Evolutionary conservation across 192 early-diverging fungal species (phyloP).

Genomic region (Linnemannia zychae): DNA sequence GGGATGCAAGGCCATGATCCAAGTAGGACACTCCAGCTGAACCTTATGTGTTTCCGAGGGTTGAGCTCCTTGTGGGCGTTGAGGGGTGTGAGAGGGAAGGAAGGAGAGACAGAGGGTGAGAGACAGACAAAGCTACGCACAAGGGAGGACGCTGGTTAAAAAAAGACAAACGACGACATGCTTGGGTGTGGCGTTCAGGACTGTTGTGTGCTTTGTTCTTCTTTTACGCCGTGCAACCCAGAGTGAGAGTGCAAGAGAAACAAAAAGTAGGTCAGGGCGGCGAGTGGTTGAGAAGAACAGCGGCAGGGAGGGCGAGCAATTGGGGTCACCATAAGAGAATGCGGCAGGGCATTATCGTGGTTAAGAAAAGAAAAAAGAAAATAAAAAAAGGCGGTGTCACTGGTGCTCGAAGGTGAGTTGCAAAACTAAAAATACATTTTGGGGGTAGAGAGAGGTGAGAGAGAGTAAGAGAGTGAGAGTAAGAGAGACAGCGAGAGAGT

Average conservation of each 20-base stretch:
- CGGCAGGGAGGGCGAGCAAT: not conserved
- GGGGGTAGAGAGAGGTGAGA: not conserved
- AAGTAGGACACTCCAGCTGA: not conserved
- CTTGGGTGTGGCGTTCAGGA: too few species aligned
- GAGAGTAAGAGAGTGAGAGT: not conserved
- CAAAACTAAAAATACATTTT: constrained; percentile 11
- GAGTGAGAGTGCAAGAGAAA: too few species aligned
- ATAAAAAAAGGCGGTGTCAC: constrained; percentile 2
- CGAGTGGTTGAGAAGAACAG: too few species aligned
- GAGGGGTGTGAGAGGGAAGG: too few species aligned
- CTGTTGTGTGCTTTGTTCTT: too few species aligned
- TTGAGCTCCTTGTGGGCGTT: not conserved
- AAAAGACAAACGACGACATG: too few species aligned
- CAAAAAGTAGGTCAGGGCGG: too few species aligned
- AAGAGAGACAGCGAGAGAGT: not conserved
- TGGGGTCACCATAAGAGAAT: not conserved
- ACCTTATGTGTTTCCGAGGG: not conserved
- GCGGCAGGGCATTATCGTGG: too few species aligned
- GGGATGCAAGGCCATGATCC: not conserved
- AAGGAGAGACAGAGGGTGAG: not conserved
- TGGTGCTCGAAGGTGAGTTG: not conserved
- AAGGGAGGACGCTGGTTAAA: not conserved
- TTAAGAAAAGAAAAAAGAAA: too few species aligned
- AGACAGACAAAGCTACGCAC: not conserved
- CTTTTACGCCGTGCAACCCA: too few species aligned